Conservation (phyloP, 495 filamentous ascomycete species). For the Neurospora sublineolata region DNA sequence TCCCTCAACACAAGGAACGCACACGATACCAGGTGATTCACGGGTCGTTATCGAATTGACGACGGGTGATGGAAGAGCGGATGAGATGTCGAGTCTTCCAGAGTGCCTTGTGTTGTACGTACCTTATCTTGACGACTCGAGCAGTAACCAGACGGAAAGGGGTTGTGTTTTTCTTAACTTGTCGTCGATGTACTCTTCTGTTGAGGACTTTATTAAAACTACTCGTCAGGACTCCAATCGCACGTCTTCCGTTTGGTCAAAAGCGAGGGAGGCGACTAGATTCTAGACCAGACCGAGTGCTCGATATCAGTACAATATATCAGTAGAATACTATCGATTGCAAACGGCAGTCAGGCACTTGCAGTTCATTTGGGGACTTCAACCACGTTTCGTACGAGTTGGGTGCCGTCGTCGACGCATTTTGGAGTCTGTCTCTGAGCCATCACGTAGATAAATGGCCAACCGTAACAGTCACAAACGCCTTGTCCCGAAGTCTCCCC, state of each 20-base stretch:
- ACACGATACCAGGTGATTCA: too few species aligned
- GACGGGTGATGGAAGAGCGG: too few species aligned
- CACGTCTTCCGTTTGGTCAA: neutral
- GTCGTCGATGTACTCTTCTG: neutral
- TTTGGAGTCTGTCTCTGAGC: too few species aligned
- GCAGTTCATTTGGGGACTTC: too few species aligned
- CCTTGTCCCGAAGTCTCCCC: neutral
- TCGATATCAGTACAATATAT: too few species aligned
- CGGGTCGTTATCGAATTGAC: too few species aligned
- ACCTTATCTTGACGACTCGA: neutral
- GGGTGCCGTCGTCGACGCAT: neutral
- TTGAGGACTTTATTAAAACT: neutral
- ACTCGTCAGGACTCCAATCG: neutral
- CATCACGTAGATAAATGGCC: too few species aligned
- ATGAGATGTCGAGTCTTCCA: neutral
- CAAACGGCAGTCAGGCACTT: neutral
- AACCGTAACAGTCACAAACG: neutral
- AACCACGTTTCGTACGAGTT: neutral
- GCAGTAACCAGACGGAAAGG: neutral
- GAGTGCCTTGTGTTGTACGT: neutral
- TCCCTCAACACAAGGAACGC: neutral
- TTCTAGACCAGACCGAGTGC: neutral
- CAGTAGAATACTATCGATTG: neutral
- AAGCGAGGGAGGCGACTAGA: too few species aligned
- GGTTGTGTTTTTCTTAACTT: too few species aligned